These are phyloP conservation scores for Licmophora abbreviata DNA, from an alignment of 108 stramenopile genomes.

Conservation along the genomic window DNA sequence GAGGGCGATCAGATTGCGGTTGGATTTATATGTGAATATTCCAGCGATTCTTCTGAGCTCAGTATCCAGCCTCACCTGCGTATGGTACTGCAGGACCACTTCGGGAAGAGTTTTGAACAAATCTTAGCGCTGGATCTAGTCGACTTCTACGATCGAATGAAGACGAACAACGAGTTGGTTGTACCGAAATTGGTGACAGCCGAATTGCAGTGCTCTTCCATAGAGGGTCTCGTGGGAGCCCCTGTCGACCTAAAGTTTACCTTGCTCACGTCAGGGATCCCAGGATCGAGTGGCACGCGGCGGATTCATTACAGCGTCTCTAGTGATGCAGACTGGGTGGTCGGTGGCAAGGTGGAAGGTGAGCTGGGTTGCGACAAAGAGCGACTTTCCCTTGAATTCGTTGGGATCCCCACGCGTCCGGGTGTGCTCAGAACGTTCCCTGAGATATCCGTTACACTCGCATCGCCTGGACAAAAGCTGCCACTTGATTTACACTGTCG, in stretches of 20 bases:
- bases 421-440: slow-evolving; percentile 47
- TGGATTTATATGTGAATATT: slow-evolving; percentile 43
- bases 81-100: slow-evolving; percentile 47
- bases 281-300: slow-evolving; percentile 5
- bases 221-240: slow-evolving; percentile 50
- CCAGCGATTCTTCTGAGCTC: too few species aligned
- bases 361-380: slow-evolving; percentile 20
- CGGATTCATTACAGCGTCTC: slow-evolving; percentile 16
- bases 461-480: slow-evolving; percentile 1
- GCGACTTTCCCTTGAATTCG: slow-evolving; percentile 32
- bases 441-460: slow-evolving; percentile 20
- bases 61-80: slow-evolving; percentile 22
- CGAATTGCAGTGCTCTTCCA: slow-evolving; percentile 23
- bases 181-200: slow-evolving; percentile 24
- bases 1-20: slow-evolving; percentile 53
- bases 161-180: slow-evolving; percentile 23
- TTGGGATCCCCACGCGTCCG: slow-evolving; percentile 48
- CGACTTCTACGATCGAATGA: slow-evolving; percentile 33
- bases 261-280: slow-evolving; percentile 17
- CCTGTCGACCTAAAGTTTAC: slow-evolving; percentile 51
- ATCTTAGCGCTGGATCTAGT: slow-evolving; percentile 48
- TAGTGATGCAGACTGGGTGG: slow-evolving; percentile 48
- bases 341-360: slow-evolving; percentile 60
- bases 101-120: slow-evolving; percentile 46
- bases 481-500: slow-evolving; percentile 5